These are phyloP conservation scores for Pseudopithomyces maydicus DNA, from an alignment of 2,329 filamentous ascomycete genomes.

Conservation along the genomic window DNA sequence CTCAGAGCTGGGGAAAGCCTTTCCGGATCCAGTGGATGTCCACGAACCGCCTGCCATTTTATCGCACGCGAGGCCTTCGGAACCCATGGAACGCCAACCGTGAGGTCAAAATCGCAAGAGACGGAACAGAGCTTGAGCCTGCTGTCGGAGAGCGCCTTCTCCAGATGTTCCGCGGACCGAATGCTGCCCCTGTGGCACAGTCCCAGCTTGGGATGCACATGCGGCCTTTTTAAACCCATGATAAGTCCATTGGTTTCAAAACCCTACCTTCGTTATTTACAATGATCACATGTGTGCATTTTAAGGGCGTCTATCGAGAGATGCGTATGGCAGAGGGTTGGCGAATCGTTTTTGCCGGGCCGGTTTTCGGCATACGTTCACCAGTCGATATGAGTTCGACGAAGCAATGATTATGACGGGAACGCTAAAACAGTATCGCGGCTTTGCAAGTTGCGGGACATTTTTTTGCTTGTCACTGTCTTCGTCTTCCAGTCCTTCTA, in stretches of 20 bases:
- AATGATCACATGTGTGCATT: not conserved
- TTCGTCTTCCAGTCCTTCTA: not conserved
- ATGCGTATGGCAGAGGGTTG: not conserved
- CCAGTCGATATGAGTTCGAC: slow-evolving; percentile 12
- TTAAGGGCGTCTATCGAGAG: not conserved
- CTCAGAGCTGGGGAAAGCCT: slow-evolving; percentile 83
- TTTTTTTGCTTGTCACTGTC: not conserved
- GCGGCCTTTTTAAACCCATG: slow-evolving; percentile 26
- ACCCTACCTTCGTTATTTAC: too few species aligned
- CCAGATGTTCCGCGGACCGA: slow-evolving; percentile 69
- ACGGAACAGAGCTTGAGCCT: slow-evolving; percentile 91
- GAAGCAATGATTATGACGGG: slow-evolving; percentile 19
- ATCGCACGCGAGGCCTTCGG: slow-evolving; percentile 80
- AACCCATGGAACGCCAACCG: slow-evolving; percentile 96
- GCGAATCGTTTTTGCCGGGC: slow-evolving; percentile 18
- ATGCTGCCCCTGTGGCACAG: slow-evolving; percentile 26
- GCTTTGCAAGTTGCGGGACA: slow-evolving; percentile 4
- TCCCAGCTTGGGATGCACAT: slow-evolving; percentile 29
- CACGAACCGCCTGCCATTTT: slow-evolving; percentile 82
- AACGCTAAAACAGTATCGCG: slow-evolving; percentile 10
- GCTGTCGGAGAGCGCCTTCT: slow-evolving; percentile 76
- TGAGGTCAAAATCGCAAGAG: slow-evolving; percentile 93
- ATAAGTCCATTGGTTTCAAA: not conserved
- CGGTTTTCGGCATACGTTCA: slow-evolving; percentile 14
- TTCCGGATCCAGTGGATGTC: slow-evolving; percentile 92